A percentile compares a stretch with the other conserved stretches of the same genome.
phyloP scores from a whole-genome alignment of 129 eudicot genomes.

The Tagetes erecta region DNA sequence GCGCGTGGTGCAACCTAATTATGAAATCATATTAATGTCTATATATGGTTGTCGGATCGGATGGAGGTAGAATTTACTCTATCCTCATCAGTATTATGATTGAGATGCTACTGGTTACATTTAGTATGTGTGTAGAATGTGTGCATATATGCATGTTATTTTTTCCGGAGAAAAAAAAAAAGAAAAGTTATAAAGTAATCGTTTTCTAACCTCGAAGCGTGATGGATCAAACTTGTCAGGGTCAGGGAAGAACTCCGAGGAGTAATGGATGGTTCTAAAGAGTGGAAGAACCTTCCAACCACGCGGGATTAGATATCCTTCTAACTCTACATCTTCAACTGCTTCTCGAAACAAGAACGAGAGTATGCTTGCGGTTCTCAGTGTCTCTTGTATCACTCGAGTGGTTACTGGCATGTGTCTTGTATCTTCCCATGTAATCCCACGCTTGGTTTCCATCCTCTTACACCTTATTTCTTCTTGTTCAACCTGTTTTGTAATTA shows the following conservation, averaged over 20 bases:
- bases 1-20: conserved; percentile 66
- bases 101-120: no score
- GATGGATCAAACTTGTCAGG: conserved; percentile 87
- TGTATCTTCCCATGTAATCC: conserved; percentile 80
- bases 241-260: conserved; percentile 59
- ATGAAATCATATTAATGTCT: not conserved
- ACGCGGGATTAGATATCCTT: conserved; percentile 73
- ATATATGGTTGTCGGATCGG: no score
- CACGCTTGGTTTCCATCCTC: conserved; percentile 35
- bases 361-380: conserved; percentile 67
- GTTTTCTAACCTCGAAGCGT: conserved; percentile 67
- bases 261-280: conserved; percentile 78
- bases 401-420: conserved; percentile 58
- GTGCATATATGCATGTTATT: not conserved
- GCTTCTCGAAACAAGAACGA: conserved; percentile 88
- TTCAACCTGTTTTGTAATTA: conserved; percentile 47
- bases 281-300: conserved; percentile 99
- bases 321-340: conserved; percentile 81
- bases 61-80: no score
- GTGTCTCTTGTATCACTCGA: conserved; percentile 80
- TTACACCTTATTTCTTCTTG: conserved; percentile 58
- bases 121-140: no score
- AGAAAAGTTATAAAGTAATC: not conserved
- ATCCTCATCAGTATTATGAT: no score
- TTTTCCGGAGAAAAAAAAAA: not conserved